phyloP scores from a whole-genome alignment of 2,329 filamentous ascomycete genomes.

The Grosmannia penicillata region DNA sequence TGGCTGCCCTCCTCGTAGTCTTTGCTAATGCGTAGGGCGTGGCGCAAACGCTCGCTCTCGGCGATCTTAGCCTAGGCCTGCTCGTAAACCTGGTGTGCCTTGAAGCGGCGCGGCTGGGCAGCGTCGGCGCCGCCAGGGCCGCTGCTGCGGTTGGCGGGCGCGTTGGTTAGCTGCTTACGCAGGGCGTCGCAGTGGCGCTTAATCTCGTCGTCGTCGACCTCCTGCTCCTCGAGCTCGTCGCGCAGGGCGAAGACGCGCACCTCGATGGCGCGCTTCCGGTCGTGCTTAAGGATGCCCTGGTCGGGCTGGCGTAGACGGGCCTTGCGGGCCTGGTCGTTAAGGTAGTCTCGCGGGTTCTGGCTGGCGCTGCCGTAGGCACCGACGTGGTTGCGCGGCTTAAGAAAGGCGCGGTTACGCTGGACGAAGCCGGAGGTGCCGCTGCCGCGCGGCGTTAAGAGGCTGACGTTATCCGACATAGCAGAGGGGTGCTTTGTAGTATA shows the following conservation, averaged over 20 bases:
- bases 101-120: conserved; percentile 41
- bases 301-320: conserved; percentile 66
- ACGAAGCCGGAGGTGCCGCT: conserved; percentile 96
- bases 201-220: conserved; percentile 75
- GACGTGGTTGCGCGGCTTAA: conserved; percentile 68
- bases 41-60: conserved; percentile 79
- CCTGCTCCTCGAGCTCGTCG: conserved; percentile 84
- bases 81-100: conserved; percentile 91
- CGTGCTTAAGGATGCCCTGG: conserved; percentile 85
- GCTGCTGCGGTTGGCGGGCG: conserved; percentile 20
- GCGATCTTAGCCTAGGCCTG: conserved; percentile 90
- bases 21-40: conserved; percentile 72
- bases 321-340: conserved; percentile 64
- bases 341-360: conserved; percentile 55
- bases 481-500: too few relatives aligned
- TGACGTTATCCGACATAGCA: conserved; percentile 95
- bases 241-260: conserved; percentile 84
- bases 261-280: conserved; percentile 79
- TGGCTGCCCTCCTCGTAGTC: conserved; percentile 78
- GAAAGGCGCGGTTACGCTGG: conserved; percentile 83
- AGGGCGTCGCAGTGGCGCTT: conserved; percentile 58
- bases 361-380: conserved; percentile 56
- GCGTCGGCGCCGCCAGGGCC: conserved; percentile 15
- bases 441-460: conserved; percentile 82
- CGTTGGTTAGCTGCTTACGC: conserved; percentile 46